Evolutionary conservation across 2,329 filamentous ascomycete species (phyloP), one percentile per base, ranked within the genome.

Genomic region (Didymella glomerata): DNA sequence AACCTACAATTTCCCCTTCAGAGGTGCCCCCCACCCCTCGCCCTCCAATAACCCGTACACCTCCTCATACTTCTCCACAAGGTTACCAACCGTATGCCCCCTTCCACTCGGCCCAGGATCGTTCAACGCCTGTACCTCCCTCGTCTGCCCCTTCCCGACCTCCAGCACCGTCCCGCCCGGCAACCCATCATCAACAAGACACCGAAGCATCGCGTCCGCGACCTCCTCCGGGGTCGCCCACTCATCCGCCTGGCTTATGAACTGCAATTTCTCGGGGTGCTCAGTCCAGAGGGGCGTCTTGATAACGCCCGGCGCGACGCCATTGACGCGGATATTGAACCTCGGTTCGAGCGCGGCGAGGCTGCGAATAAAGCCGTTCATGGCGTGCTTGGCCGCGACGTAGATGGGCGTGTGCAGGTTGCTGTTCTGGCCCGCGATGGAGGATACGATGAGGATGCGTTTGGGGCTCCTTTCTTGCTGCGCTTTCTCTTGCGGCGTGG

Each of bases 211-310:
- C 2, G 83, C 83, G 41, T 82, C 78, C 0, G 85, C 85, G 0
- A 88, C 85, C 65, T 88, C 84, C 64, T 88, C 85, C 0, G 85
- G 79, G n/a, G 81, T 84, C 14, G 86, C 84, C 85, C 85, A 88
- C 58, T 73, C 78, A 66, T 87, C 85, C 14, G 73, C 32, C 32
- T 70, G 9, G 67, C 71, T 28, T 79, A 88, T 59, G 63, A 84
- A 81, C 57, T 76, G 77, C 65, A 87, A 50, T 69, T 88, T 88
- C 71, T 88, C 85, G 0, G 85, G 84, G 63, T 87, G 80, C 2
- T 88, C 85, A 0, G 82, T 85, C 85, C 85, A 88, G 5, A 88
- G 73, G 7, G 86, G 86, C 13, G 86, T 88, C 61, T 83, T 86
- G 65, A 88, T 85, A 1, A 87, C 73, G 0, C 86, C 86, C 0